phyloP scores from a whole-genome alignment of 108 stramenopile genomes.

The Chaetoceros muelleri region DNA sequence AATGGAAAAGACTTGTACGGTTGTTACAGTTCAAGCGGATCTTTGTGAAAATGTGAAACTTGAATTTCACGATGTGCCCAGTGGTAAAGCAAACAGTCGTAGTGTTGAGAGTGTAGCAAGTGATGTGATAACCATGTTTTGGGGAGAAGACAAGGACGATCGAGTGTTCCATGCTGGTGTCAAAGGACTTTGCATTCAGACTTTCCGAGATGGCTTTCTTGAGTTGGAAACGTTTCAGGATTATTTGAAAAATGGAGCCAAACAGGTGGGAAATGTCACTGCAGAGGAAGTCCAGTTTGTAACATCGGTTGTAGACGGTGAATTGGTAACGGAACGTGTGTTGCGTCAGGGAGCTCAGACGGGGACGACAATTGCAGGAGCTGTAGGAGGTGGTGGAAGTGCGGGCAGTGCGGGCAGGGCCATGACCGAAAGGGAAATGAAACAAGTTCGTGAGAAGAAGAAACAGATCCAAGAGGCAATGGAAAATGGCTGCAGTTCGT shows the following conservation, averaged over 20 bases:
- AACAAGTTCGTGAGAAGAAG: slow-evolving; percentile 31
- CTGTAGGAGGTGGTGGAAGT: slow-evolving; percentile 16
- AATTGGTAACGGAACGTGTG: slow-evolving; percentile 60
- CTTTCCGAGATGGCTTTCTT: slow-evolving; percentile 58
- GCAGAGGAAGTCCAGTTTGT: slow-evolving; percentile 82
- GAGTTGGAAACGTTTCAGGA: slow-evolving; percentile 53
- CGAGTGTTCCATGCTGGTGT: slow-evolving; percentile 83
- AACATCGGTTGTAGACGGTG: slow-evolving; percentile 46
- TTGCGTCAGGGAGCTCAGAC: slow-evolving; percentile 42
- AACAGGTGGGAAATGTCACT: slow-evolving; percentile 50
- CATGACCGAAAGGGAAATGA: slow-evolving; percentile 54
- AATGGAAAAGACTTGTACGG: slow-evolving; percentile 53
- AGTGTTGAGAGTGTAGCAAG: slow-evolving; percentile 24
- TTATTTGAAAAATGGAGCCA: slow-evolving; percentile 64
- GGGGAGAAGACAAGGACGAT: slow-evolving; percentile 76
- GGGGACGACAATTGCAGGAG: slow-evolving; percentile 35
- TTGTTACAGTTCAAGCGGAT: slow-evolving; percentile 78
- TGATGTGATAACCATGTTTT: too few relatives aligned
- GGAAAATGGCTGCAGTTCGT: background rate
- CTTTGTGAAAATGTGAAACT: slow-evolving; percentile 51
- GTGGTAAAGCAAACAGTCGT: slow-evolving; percentile 43
- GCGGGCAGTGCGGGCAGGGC: slow-evolving; percentile 21
- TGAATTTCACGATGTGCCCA: slow-evolving; percentile 67
- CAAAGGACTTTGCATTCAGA: slow-evolving; percentile 40
- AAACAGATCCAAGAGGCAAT: slow-evolving; percentile 30